Percentiles rank a stretch among this genome's conserved stretches.
phyloP scores from a whole-genome alignment of 1,284 basidiomycete genomes.

The Caloboletus firmus region DNA sequence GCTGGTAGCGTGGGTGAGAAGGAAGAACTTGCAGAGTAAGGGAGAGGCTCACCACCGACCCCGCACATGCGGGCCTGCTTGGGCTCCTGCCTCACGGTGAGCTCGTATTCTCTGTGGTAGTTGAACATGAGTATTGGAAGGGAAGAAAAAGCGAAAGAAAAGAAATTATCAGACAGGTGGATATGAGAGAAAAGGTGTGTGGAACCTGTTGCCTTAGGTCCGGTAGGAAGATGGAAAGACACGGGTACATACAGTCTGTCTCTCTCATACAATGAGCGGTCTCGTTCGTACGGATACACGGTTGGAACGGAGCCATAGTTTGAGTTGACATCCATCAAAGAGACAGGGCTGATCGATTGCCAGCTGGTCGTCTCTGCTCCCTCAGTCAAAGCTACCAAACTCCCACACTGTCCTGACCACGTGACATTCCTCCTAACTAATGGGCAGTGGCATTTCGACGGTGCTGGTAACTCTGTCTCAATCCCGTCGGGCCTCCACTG shows the following conservation, averaged over 20 bases:
- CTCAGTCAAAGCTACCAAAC: not conserved
- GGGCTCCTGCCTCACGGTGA: conserved; percentile 84
- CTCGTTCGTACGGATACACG: conserved; percentile 34
- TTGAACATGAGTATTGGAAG: conserved; percentile 4
- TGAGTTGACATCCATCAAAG: conserved; percentile 25
- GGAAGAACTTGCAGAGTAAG: conserved; percentile 5
- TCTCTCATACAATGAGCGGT: conserved; percentile 27
- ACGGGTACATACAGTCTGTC: conserved; percentile 31
- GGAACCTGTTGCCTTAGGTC: conserved; percentile 8
- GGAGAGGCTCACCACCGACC: conserved; percentile 75
- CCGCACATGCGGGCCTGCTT: conserved; percentile 92
- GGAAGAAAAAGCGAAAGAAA: not conserved
- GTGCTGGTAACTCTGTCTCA: no score
- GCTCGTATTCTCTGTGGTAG: conserved; percentile 70
- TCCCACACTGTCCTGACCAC: conserved; percentile 22
- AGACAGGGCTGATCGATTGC: conserved; percentile 19
- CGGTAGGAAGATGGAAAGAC: conserved; percentile 1
- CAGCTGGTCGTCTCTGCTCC: not conserved
- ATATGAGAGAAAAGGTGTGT: conserved; percentile 5
- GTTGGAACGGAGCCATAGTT: conserved; percentile 26
- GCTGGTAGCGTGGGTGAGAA: conserved; percentile 46
- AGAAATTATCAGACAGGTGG: conserved; percentile 18
- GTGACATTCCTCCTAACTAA: conserved; percentile 15
- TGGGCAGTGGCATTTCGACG: no score
- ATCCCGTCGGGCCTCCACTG: no score